These are phyloP conservation scores for Diaporthe sp. DNA, from an alignment of 2,329 filamentous ascomycete genomes.

Conservation along the genomic window DNA sequence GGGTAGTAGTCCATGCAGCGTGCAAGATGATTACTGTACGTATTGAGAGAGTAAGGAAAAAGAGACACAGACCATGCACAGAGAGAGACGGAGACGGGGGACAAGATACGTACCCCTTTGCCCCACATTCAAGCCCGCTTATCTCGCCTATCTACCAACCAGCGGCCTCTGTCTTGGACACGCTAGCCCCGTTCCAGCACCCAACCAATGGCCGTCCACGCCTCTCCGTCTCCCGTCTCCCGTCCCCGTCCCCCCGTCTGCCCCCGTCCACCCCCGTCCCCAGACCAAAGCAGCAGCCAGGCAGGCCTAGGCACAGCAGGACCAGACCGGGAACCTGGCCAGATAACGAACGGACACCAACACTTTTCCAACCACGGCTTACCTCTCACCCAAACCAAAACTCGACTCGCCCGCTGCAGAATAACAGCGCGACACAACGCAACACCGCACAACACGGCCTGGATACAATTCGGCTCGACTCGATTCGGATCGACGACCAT, in stretches of 20 bases:
- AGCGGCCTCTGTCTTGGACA: background rate
- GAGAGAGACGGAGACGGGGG: background rate
- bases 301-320: slow-evolving; percentile 7
- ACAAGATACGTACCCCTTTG: background rate
- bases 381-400: background rate
- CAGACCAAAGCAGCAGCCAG: slow-evolving; percentile 8
- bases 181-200: slow-evolving; percentile 16
- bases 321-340: slow-evolving; percentile 11
- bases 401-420: background rate
- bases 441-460: background rate
- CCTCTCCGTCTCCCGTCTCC: slow-evolving; percentile 1
- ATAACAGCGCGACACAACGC: slow-evolving; percentile 1
- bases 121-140: slow-evolving; percentile 20
- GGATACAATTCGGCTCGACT: background rate
- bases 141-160: slow-evolving; percentile 24
- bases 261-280: background rate
- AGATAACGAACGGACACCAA: slow-evolving; percentile 32
- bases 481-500: background rate
- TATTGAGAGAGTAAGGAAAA: background rate
- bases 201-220: slow-evolving; percentile 16
- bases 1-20: background rate
- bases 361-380: slow-evolving; percentile 18
- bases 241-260: background rate
- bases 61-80: background rate
- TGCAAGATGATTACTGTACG: slow-evolving; percentile 3